These are phyloP conservation scores for Vanrija pseudolonga DNA, from an alignment of 1,284 basidiomycete genomes.

Conservation along the genomic window DNA sequence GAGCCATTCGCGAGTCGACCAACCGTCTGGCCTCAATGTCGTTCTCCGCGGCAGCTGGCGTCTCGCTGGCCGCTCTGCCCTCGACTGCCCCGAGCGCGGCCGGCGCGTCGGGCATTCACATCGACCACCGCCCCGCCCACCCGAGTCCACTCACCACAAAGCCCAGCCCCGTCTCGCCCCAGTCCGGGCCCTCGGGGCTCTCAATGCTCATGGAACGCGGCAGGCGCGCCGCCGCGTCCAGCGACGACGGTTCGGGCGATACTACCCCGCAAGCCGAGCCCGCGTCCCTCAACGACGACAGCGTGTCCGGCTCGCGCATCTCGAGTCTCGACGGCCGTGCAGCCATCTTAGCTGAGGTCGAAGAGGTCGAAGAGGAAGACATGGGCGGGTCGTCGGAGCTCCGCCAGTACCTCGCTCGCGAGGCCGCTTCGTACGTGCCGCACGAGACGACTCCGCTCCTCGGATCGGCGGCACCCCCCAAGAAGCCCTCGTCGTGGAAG, in stretches of 20 bases:
- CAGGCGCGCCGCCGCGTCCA: neutral
- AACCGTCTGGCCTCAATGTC: conserved; percentile 45
- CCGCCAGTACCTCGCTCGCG: conserved; percentile 12
- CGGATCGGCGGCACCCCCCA: neutral
- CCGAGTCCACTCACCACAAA: conserved; percentile 31
- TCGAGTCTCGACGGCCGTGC: neutral
- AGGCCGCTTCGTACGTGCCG: neutral
- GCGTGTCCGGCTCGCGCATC: neutral
- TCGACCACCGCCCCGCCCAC: conserved; percentile 26
- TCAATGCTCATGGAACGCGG: conserved; percentile 38
- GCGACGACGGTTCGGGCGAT: conserved; percentile 7
- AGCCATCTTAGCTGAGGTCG: conserved; percentile 5
- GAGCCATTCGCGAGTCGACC: conserved; percentile 41
- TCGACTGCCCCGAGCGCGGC: neutral
- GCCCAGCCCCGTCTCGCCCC: conserved; percentile 19
- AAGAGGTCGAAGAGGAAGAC: conserved; percentile 10
- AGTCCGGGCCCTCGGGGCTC: conserved; percentile 33
- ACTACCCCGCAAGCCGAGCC: conserved; percentile 11
- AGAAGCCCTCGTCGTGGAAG: conserved; percentile 16
- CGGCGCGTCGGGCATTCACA: conserved; percentile 1
- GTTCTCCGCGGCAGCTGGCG: conserved; percentile 14
- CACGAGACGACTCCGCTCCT: conserved; percentile 15
- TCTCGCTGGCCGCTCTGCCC: neutral
- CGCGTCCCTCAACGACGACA: neutral
- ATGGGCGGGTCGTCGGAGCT: conserved; percentile 10